Conservation (phyloP, 805 yeast genomes). For the Teunomyces barrocoloradensis region DNA sequence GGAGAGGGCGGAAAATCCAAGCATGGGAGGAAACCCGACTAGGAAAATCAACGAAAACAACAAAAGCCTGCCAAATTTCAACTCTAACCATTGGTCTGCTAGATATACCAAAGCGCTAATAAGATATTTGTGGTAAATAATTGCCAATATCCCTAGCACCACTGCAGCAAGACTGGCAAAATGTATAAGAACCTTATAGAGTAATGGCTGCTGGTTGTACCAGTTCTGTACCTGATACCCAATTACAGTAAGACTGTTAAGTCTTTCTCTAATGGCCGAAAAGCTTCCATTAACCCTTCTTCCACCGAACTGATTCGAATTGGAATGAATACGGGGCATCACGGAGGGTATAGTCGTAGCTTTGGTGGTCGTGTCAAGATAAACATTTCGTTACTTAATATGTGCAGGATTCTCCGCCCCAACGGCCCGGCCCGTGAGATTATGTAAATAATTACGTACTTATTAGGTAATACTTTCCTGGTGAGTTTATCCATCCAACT, state of each 20-base stretch:
- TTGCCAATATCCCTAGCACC: slow-evolving; percentile 14
- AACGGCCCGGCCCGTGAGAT: too few relatives aligned
- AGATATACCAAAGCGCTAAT: slow-evolving; percentile 36
- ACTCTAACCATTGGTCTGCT: slow-evolving; percentile 45
- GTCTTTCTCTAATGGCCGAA: not conserved
- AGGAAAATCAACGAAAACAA: slow-evolving; percentile 53
- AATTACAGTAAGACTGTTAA: not conserved
- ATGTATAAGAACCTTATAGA: slow-evolving; percentile 11
- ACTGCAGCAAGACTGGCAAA: slow-evolving; percentile 17
- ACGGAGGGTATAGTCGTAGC: not conserved
- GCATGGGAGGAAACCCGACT: slow-evolving; percentile 86
- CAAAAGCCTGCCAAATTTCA: slow-evolving; percentile 41
- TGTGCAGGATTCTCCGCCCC: not conserved
- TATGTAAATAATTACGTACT: too few relatives aligned
- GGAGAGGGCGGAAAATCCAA: slow-evolving; percentile 74
- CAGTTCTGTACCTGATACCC: slow-evolving; percentile 10
- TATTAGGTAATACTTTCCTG: too few relatives aligned
- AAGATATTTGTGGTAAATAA: slow-evolving; percentile 36
- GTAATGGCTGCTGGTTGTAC: slow-evolving; percentile 16
- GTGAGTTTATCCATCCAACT: too few relatives aligned
- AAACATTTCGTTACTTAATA: not conserved
- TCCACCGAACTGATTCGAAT: not conserved
- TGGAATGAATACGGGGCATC: slow-evolving; percentile 3
- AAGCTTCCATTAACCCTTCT: not conserved
- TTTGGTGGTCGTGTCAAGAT: not conserved